phyloP scores from a whole-genome alignment of 129 eudicot species.

The Artemisia argyi region DNA sequence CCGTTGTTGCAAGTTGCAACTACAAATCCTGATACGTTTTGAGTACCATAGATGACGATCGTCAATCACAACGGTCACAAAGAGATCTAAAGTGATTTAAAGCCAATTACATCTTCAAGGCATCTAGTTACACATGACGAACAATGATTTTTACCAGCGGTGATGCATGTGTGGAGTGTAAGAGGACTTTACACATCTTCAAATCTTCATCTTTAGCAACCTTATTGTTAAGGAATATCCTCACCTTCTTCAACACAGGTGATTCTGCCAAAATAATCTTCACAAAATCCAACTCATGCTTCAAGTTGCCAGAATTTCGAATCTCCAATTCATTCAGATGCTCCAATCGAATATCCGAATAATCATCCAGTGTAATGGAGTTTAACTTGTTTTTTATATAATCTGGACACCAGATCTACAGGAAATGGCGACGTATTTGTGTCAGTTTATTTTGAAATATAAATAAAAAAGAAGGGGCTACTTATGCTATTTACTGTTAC shows the following conservation, averaged over 20 bases:
- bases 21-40: no score
- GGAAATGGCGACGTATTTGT: not conserved
- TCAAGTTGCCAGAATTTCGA: not conserved
- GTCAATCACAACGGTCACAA: no score
- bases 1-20: no score
- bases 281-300: slow-evolving; percentile 15
- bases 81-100: no score
- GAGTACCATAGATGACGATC: no score
- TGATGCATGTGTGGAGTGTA: not conserved
- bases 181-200: slow-evolving; percentile 1
- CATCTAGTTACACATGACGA: not conserved
- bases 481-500: not conserved
- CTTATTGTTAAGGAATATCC: not conserved
- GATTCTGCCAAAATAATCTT: slow-evolving; percentile 8
- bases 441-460: not conserved
- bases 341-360: not conserved
- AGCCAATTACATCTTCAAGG: not conserved
- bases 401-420: not conserved
- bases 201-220: not conserved
- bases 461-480: not conserved
- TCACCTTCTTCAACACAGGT: slow-evolving; percentile 13
- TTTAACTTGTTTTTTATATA: not conserved
- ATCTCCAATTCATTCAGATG: slow-evolving; percentile 13
- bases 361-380: not conserved
- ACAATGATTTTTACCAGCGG: not conserved